A percentile compares a stretch with the other conserved stretches of the same genome.
These are phyloP conservation scores for Boletus sp. DNA, from an alignment of 1,284 basidiomycete genomes.

Conservation along the genomic window DNA sequence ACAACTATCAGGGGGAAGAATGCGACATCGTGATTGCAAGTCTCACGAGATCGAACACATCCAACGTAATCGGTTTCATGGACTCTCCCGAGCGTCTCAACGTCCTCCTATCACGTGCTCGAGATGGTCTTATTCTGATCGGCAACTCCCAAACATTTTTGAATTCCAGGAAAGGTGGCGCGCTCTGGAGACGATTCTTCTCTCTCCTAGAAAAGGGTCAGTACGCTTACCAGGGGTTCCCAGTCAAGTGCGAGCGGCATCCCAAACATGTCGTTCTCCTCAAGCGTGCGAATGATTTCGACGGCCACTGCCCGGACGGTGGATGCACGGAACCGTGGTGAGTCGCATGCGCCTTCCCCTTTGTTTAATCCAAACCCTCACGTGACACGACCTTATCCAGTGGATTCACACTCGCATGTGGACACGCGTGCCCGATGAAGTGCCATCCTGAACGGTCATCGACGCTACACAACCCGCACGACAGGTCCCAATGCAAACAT, in stretches of 20 bases:
- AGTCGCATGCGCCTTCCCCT: conserved; percentile 7
- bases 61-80: conserved; percentile 63
- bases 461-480: conserved; percentile 25
- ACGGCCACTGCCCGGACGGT: conserved; percentile 52
- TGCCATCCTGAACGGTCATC: conserved; percentile 39
- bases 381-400: not conserved
- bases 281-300: conserved; percentile 45
- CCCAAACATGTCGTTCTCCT: conserved; percentile 37
- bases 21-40: conserved; percentile 60
- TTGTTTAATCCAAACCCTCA: not conserved
- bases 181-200: conserved; percentile 50
- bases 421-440: conserved; percentile 48
- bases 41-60: conserved; percentile 52
- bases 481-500: conserved; percentile 31
- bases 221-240: conserved; percentile 56
- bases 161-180: conserved; percentile 46
- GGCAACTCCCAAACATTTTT: conserved; percentile 58
- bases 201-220: conserved; percentile 37
- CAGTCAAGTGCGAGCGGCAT: conserved; percentile 53
- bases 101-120: conserved; percentile 60
- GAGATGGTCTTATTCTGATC: conserved; percentile 58
- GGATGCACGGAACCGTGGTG: conserved; percentile 58
- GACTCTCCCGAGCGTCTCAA: conserved; percentile 59
- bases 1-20: conserved; percentile 68
- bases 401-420: conserved; percentile 32